Base-by-base conservation (phyloP, 164 flowering plant species). In the Umbilicus rupestris region DNA sequence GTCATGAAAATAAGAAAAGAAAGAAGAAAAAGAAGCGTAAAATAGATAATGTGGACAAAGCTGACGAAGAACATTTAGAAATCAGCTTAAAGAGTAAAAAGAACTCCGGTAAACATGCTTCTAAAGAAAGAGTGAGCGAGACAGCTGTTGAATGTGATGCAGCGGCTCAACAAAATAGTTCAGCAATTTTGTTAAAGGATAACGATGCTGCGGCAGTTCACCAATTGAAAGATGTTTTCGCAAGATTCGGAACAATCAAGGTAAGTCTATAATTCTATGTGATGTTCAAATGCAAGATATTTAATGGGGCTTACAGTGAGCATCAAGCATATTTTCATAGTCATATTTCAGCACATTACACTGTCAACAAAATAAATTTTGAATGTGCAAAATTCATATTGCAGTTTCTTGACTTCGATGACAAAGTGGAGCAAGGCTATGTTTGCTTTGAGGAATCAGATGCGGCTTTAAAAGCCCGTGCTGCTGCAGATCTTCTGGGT, bases 11-110 rank as follows among this genome's bases (percentile, higher is more conserved):
- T 57, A 46, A 17, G 63, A 67, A 39, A 33, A 39, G 6, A 29
- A 37, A n/a, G 22, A 33, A 79, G 46, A 72, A 78, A 58, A 42
- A 63, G 58, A 59, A 17, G 49, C 24, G 78, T 63, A 62, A 64
- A 65, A 75, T 66, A 52, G 28, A 35, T 28, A 73, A 64, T n/a
- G 81, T 69, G 50, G 73, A 71, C 10, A 67, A 15, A 17, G 42
- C 46, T 39, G 58, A 20, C 26, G 62, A 55, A 28, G 33, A 55
- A 22, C 60, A 1, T 55, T 55, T 14, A 28, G 19, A 55, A 55
- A 55, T 12, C 60, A 28, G 28, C 33, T 11, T 5, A 28, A 55
- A 52, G 31, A 50, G 62, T 29, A 35, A 66, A 67, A 20, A 28
- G 42, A 66, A 52, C 44, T 10, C 33, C 17, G 28, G 41, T 20